These are phyloP conservation scores for Miscanthus lutarioriparius DNA, from an alignment of 176 grass and related monocot species.

Conservation along the genomic window DNA sequence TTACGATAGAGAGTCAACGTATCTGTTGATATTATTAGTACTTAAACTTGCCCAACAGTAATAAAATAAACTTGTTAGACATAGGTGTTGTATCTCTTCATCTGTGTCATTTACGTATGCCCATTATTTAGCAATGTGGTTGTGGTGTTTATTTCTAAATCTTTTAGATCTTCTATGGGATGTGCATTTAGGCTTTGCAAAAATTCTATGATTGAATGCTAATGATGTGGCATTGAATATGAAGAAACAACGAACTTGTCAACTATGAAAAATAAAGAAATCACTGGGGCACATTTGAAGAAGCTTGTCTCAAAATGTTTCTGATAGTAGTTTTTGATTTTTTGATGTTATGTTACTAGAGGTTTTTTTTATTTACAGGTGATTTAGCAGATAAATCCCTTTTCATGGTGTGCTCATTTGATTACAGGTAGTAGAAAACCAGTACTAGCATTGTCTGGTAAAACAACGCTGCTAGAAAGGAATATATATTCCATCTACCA, in stretches of 20 bases:
- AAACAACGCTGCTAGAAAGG: neutral
- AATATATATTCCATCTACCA: neutral
- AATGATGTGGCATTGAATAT: neutral
- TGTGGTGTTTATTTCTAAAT: neutral
- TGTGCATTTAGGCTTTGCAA: neutral
- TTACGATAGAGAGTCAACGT: no score
- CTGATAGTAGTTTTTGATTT: neutral
- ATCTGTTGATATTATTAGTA: no score
- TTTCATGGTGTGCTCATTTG: neutral
- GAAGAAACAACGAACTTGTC: neutral
- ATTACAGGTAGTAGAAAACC: neutral
- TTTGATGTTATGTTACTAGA: conserved; percentile 13
- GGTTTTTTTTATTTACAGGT: neutral
- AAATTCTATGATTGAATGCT: neutral
- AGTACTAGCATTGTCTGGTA: neutral
- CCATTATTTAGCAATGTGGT: neutral
- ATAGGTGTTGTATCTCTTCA: no score
- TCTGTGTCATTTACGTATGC: no score
- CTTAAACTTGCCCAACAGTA: no score
- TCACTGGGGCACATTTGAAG: neutral
- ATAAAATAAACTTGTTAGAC: no score
- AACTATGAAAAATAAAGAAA: neutral
- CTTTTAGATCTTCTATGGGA: neutral
- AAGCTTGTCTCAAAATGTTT: neutral
- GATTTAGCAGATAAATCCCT: neutral